Evolutionary conservation across 164 flowering plant species (phyloP).

Genomic region (Vitis amurensis): DNA sequence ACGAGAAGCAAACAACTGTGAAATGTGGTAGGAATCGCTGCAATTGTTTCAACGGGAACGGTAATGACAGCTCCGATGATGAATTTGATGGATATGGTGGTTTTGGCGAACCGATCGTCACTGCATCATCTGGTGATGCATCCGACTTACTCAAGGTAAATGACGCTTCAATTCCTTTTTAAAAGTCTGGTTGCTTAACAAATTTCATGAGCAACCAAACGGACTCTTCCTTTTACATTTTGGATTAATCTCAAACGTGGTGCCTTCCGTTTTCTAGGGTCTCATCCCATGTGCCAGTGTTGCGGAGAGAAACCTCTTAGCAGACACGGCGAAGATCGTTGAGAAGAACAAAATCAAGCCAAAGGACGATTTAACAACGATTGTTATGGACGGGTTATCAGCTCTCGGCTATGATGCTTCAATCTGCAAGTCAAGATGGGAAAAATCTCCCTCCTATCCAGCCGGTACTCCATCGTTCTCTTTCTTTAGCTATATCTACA

Average conservation of each 20-base stretch:
- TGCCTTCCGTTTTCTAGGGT: slow-evolving; percentile 21
- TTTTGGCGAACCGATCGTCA: slow-evolving; percentile 35
- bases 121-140: slow-evolving; percentile 38
- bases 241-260: too few relatives aligned
- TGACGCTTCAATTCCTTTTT: neutral
- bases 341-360: slow-evolving; percentile 59
- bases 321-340: slow-evolving; percentile 51
- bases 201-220: too few relatives aligned
- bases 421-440: slow-evolving; percentile 55
- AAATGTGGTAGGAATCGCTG: slow-evolving; percentile 73
- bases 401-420: slow-evolving; percentile 43
- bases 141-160: slow-evolving; percentile 69
- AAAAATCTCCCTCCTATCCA: slow-evolving; percentile 38
- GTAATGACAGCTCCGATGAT: slow-evolving; percentile 71
- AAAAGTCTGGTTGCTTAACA: too few relatives aligned
- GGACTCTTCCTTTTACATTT: too few relatives aligned
- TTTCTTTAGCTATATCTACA: neutral
- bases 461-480: slow-evolving; percentile 33
- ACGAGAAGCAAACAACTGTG: slow-evolving; percentile 52
- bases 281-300: slow-evolving; percentile 43
- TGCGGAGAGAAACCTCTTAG: slow-evolving; percentile 55
- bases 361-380: slow-evolving; percentile 45
- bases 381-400: slow-evolving; percentile 33
- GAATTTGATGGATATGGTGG: slow-evolving; percentile 52
- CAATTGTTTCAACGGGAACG: slow-evolving; percentile 82